Base-by-base conservation (phyloP, 1,284 basidiomycete genomes). In the Takashimella tepidaria region DNA sequence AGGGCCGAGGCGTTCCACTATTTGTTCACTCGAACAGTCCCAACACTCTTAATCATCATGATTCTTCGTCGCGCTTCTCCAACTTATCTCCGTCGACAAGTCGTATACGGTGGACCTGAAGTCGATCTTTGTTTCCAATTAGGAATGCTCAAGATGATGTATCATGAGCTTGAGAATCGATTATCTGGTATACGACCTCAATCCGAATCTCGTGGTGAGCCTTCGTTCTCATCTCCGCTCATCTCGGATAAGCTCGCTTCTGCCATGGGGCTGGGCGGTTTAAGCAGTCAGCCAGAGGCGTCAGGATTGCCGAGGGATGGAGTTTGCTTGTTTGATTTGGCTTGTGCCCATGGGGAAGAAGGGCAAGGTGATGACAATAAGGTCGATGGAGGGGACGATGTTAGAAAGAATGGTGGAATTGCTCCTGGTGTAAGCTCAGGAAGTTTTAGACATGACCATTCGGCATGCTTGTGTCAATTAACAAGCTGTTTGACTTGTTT, bases 1-100 rank as follows among this genome's bases (percentile, higher is more conserved):
- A 76, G 74, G 74, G 68, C 71, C 47, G 74, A 76, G 58, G 70
- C 74, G 21, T 76, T 75, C 51, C 74, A 76, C 54, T 70, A 74
- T 51, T 62, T 73, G 45, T 76, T 74, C 51, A 75, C 72, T 10
- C 62, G 64, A 19, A 67, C 69, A 2, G 51, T 76, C 21, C 73
- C 74, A 5, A 71, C 71, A 4, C 64, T 76, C 20, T 58, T 76
- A 48, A 74, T 76, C 51, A 62, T 70, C 23, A 62, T 76, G 47
- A 75, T 76, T 49, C 63, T 73, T 41, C 66, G 68, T 6, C 70
- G 70, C 4, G 63, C 72, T 0, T 66, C 64, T 1, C 72, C 74
- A 1, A 59, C 61, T 2, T 70, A 72, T 49, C 66, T 76, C 43
- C 70, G 74, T 2, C 57, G 64, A n/a, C 64, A 69, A 37, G 70